A percentile compares a stretch with the other conserved stretches of the same genome.
Evolutionary conservation across 805 yeast species (phyloP).

Genomic region (Starmera quercuum): DNA sequence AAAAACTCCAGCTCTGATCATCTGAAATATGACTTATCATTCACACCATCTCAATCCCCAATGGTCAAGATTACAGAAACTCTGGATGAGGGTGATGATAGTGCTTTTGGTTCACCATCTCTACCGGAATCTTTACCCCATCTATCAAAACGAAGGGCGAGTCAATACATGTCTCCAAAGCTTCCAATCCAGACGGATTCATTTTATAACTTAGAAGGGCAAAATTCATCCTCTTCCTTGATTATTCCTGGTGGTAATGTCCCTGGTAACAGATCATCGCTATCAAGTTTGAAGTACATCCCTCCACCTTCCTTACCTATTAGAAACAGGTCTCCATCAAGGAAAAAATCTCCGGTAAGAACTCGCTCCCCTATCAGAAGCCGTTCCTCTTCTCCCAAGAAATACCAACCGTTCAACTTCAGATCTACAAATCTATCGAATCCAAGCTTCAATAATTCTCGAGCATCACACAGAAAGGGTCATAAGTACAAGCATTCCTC

Average conservation of each 20-base stretch:
- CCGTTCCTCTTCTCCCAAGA: constrained; percentile 20
- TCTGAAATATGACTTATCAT: no score
- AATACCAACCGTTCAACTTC: constrained; percentile 55
- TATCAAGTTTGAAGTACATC: constrained; percentile 16
- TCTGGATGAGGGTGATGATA: constrained; percentile 8
- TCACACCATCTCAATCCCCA: constrained; percentile 17
- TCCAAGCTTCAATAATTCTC: constrained; percentile 25
- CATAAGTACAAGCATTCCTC: constrained; percentile 95
- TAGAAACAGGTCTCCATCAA: constrained; percentile 19
- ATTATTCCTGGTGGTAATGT: constrained; percentile 20
- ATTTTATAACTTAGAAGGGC: neutral
- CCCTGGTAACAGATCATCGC: constrained; percentile 20
- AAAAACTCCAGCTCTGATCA: no score
- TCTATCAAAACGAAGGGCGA: neutral
- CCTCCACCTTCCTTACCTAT: constrained; percentile 19
- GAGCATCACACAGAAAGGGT: constrained; percentile 78
- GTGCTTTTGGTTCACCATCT: constrained; percentile 2
- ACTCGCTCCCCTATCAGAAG: constrained; percentile 24
- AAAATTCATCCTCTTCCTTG: constrained; percentile 2
- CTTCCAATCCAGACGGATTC: neutral
- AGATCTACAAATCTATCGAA: constrained; percentile 38
- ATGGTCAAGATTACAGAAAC: constrained; percentile 20
- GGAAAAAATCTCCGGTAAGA: constrained; percentile 19
- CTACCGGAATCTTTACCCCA: constrained; percentile 13
- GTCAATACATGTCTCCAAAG: neutral